Conservation (phyloP, 1,139 yeast genomes). For the Scheffersomyces lignicola region DNA sequence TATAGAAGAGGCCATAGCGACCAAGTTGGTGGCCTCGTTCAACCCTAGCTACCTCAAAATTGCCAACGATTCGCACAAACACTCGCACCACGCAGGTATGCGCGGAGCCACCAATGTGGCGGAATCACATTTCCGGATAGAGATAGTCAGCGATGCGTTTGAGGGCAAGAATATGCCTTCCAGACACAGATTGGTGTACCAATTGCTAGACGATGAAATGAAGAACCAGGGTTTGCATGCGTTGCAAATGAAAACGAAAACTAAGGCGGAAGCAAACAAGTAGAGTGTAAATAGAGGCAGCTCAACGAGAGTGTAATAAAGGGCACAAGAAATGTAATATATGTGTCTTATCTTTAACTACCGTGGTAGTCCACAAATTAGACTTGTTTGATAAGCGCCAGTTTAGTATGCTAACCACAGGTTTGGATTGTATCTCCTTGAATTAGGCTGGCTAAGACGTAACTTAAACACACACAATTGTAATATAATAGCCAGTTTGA, state of each 20-base stretch:
- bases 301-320: no score
- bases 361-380: no score
- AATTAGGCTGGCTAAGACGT: no score
- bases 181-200: slow-evolving; percentile 78
- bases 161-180: slow-evolving; percentile 66
- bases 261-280: slow-evolving; percentile 58
- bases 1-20: slow-evolving; percentile 15
- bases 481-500: no score
- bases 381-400: no score
- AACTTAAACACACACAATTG: no score
- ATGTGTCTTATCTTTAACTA: no score
- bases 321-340: no score
- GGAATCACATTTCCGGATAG: slow-evolving; percentile 82
- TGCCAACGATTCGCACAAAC: slow-evolving; percentile 83
- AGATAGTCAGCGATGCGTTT: slow-evolving; percentile 71
- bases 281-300: no score
- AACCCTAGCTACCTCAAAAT: slow-evolving; percentile 56
- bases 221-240: slow-evolving; percentile 80
- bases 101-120: slow-evolving; percentile 68
- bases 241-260: slow-evolving; percentile 80
- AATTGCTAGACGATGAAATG: slow-evolving; percentile 70
- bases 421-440: no score
- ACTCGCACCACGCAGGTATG: slow-evolving; percentile 85
- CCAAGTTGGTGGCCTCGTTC: slow-evolving; percentile 47
- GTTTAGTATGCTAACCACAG: no score